phyloP scores from a whole-genome alignment of 192 early-diverging fungal species.

The Coemansia sp. region DNA sequence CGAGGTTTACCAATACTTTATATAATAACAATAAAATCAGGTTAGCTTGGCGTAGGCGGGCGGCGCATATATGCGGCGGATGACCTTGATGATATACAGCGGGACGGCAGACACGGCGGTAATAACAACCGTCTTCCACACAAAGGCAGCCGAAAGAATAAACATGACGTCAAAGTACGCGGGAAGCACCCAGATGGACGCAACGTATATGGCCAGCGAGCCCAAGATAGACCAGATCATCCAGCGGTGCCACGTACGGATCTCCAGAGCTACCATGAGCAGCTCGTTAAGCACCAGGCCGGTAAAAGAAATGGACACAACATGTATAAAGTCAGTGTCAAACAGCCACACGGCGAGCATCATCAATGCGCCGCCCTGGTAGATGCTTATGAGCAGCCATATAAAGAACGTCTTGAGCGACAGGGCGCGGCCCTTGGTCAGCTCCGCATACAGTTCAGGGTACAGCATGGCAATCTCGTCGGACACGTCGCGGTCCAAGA shows the following conservation, averaged over 20 bases:
- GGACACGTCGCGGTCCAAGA: constrained; percentile 85
- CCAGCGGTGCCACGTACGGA: constrained; percentile 88
- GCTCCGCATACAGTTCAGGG: constrained; percentile 91
- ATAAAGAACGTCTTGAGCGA: constrained; percentile 93
- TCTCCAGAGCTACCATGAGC: constrained; percentile 93
- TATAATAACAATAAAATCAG: background rate
- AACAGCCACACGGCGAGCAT: constrained; percentile 91
- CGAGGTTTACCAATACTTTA: no score
- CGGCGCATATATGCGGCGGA: constrained; percentile 78
- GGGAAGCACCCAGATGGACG: constrained; percentile 85
- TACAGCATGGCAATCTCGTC: constrained; percentile 89
- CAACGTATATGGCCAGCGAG: constrained; percentile 80
- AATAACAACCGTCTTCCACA: constrained; percentile 90
- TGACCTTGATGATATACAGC: constrained; percentile 79
- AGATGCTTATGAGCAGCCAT: constrained; percentile 92
- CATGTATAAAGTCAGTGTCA: constrained; percentile 92
- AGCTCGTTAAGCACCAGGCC: constrained; percentile 92
- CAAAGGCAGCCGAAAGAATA: constrained; percentile 79
- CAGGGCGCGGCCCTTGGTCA: constrained; percentile 89
- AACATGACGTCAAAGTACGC: constrained; percentile 91
- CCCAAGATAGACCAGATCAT: constrained; percentile 86
- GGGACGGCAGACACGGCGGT: constrained; percentile 85
- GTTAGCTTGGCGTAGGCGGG: constrained; percentile 88
- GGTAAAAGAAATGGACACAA: constrained; percentile 94
- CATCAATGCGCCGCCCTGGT: constrained; percentile 97